Conservation (phyloP, 257 asterid species). For the Apocynum venetum region DNA sequence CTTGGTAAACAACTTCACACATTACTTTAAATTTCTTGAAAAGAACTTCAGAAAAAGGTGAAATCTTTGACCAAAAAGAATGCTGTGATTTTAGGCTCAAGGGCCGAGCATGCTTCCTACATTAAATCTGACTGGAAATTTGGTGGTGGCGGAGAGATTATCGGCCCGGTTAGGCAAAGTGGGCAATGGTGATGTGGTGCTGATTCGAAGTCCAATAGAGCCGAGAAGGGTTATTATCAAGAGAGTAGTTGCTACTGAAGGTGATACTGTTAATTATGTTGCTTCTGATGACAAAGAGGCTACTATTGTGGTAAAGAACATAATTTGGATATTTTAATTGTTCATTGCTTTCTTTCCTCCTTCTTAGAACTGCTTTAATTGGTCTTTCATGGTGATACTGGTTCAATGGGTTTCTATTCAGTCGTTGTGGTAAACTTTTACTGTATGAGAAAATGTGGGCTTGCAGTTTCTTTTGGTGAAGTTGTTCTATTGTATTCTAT, state of each 20-base stretch:
- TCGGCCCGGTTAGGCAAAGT: conserved; percentile 48
- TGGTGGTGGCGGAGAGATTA: conserved; percentile 51
- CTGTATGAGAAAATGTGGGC: background rate
- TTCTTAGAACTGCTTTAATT: background rate
- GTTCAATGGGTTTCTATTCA: background rate
- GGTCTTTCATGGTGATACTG: background rate
- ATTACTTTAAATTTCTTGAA: background rate
- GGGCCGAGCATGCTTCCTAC: conserved; percentile 92
- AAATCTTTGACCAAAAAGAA: background rate
- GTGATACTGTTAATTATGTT: conserved; percentile 52
- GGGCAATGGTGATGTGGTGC: conserved; percentile 60
- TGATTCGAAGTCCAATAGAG: conserved; percentile 56
- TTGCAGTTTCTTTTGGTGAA: background rate
- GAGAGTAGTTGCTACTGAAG: conserved; percentile 63
- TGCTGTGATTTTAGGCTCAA: conserved; percentile 33
- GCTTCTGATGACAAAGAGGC: conserved; percentile 30
- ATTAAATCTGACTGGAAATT: conserved; percentile 38
- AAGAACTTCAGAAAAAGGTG: background rate
- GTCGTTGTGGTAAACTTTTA: background rate
- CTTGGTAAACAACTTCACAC: conserved; percentile 27
- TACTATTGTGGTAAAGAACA: conserved; percentile 43
- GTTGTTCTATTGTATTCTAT: background rate
- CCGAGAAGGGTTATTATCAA: conserved; percentile 50
- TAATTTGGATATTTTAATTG: background rate
- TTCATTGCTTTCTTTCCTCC: background rate